Conservation (phyloP, 2,329 filamentous ascomycete genomes). For the Colletotrichum chlorophyti region DNA sequence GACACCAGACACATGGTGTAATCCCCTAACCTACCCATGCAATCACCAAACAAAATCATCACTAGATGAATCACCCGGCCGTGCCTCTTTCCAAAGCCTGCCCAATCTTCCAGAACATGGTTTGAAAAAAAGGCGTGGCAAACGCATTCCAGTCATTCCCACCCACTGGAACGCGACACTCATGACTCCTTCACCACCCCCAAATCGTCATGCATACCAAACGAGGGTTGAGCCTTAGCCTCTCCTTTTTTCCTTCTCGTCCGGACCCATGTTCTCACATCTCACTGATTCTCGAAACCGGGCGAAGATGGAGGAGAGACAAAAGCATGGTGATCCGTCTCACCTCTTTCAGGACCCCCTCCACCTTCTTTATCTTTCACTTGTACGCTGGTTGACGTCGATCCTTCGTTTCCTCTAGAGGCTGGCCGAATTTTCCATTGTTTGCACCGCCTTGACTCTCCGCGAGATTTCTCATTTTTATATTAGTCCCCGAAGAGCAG, state of each 20-base stretch:
- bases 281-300: too few relatives aligned
- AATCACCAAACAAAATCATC: constrained; percentile 8
- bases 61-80: too few relatives aligned
- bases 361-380: too few relatives aligned
- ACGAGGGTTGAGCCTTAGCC: not conserved
- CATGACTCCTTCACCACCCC: constrained; percentile 1
- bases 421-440: not conserved
- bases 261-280: too few relatives aligned
- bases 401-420: too few relatives aligned
- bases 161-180: not conserved
- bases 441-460: too few relatives aligned
- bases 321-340: too few relatives aligned
- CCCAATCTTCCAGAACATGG: not conserved
- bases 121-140: not conserved
- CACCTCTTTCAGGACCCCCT: too few relatives aligned
- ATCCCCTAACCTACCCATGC: not conserved
- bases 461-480: not conserved
- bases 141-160: not conserved
- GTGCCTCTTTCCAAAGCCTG: not conserved
- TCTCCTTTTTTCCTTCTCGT: not conserved
- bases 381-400: not conserved
- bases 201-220: too few relatives aligned
- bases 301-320: too few relatives aligned
- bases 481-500: too few relatives aligned
- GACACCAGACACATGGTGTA: not conserved